Evolutionary conservation across 176 grass and related monocot species (phyloP), one percentile per base, ranked within the genome.

Genomic region (Otatea glauca): DNA sequence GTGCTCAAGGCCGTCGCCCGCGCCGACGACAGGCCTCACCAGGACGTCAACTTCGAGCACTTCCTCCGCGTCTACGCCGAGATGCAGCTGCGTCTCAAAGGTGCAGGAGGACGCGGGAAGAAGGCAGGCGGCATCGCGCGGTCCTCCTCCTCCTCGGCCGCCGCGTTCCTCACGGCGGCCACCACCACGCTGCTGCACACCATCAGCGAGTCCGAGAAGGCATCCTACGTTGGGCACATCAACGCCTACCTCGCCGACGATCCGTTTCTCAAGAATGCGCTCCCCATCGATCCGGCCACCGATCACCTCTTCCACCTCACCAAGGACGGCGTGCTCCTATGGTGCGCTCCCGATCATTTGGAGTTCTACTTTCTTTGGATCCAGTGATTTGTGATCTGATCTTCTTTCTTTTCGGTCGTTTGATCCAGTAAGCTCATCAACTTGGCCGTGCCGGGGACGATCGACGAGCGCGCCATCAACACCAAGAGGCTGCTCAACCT

Each of bases 131-230:
- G 79, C n/a, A 86, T 90, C 69, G 51, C 60, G 74, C 88, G 79
- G 7, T 90, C 88, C 39, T 90, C 84, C 48, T 90, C 88, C 6
- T 91, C 89, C 12, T 85, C 92, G 0, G 79, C 92, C 17, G 77
- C 81, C 4, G 90, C 90, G 2, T 94, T 94, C 82, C 87, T 98
- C 35, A 98, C 92, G 76, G 93, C 91, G 20, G 88, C 93, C 29
- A 98, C 93, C 48, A 98, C 96, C 62, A 98, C 96, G 35, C 91
- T 95, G 70, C 91, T 98, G n/a, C 96, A 98, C 83, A 95, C 91
- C 37, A 98, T 98, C 68, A 98, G 96, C 75, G 93, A 95, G 72
- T 93, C 96, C 38, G 96, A 98, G 83, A 98, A 98, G 83, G 82
- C 91, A 0, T 92, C 96, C 67, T 98, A 98, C 76, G 96, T 98